Evolutionary conservation across 192 early-diverging fungal genomes (phyloP).

Genomic region (Umbelopsis isabellina): DNA sequence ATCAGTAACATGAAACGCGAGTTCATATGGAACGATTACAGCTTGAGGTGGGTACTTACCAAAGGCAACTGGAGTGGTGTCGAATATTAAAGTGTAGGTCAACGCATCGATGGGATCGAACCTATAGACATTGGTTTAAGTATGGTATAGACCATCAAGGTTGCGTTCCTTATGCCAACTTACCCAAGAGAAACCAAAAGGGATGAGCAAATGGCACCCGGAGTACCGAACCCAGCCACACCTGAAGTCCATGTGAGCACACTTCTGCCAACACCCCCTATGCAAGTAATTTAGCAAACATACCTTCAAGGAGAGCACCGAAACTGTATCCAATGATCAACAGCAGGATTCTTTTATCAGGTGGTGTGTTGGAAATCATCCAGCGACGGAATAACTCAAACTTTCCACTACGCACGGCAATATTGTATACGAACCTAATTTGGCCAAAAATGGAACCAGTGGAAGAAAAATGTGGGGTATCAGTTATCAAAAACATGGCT

Average conservation of each 20-base stretch:
- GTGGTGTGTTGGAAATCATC: conserved; percentile 42
- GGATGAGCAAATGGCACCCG: conserved; percentile 45
- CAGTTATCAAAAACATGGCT: not conserved
- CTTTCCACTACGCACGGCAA: conserved; percentile 33
- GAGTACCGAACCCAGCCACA: conserved; percentile 45
- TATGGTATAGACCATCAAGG: not conserved
- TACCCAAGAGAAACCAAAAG: conserved; percentile 43
- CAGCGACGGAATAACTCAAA: conserved; percentile 46
- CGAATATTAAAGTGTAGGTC: conserved; percentile 38
- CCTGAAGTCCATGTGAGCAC: conserved; percentile 8
- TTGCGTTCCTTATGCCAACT: not conserved
- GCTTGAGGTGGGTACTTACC: not conserved
- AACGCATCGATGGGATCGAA: conserved; percentile 43
- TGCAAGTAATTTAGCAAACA: not conserved
- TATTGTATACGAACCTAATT: conserved; percentile 40
- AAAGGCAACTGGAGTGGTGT: conserved; percentile 40
- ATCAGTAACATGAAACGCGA: not conserved
- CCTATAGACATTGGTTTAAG: not conserved
- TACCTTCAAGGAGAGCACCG: conserved; percentile 26
- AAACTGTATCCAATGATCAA: conserved; percentile 38
- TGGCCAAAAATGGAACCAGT: not conserved
- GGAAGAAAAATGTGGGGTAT: not conserved
- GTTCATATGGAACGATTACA: not conserved
- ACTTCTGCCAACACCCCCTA: not conserved
- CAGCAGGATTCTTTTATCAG: conserved; percentile 37